Evolutionary conservation across 371 early-diverging fungal species (phyloP).

Genomic region (Mucor lusitanicus): DNA sequence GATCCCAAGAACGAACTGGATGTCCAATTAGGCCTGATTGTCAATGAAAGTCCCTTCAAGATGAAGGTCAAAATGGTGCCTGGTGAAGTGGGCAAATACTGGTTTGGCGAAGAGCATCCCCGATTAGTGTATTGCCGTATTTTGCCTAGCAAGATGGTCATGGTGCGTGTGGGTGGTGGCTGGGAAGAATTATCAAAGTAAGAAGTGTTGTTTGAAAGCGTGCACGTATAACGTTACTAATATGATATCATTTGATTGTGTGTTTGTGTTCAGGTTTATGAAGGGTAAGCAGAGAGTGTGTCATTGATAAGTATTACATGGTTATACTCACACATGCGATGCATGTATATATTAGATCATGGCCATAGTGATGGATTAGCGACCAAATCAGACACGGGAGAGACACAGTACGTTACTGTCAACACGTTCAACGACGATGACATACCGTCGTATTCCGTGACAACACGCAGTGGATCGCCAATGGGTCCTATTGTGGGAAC

Average conservation of each 20-base stretch:
- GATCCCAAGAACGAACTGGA: conserved; percentile 53
- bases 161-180: conserved; percentile 84
- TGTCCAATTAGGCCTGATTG: conserved; percentile 55
- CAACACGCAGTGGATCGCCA: conserved; percentile 23
- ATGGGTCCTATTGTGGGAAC: conserved; percentile 19
- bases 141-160: conserved; percentile 68
- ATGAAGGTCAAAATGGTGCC: conserved; percentile 46
- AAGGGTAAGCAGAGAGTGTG: conserved; percentile 18
- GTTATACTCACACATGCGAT: background rate
- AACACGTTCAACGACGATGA: conserved; percentile 18
- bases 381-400: conserved; percentile 18
- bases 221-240: background rate
- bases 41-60: conserved; percentile 56
- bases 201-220: background rate
- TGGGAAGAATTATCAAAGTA: conserved; percentile 69
- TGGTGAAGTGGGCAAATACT: conserved; percentile 68
- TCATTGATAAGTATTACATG: no score
- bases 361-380: conserved; percentile 24
- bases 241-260: background rate
- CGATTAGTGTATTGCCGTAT: conserved; percentile 60
- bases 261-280: conserved; percentile 17
- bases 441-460: conserved; percentile 15
- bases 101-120: conserved; percentile 76
- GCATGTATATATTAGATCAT: conserved; percentile 21
- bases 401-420: conserved; percentile 20